phyloP scores from a whole-genome alignment of 352 stramenopile genomes.

The Peronosclerospora sorghi region DNA sequence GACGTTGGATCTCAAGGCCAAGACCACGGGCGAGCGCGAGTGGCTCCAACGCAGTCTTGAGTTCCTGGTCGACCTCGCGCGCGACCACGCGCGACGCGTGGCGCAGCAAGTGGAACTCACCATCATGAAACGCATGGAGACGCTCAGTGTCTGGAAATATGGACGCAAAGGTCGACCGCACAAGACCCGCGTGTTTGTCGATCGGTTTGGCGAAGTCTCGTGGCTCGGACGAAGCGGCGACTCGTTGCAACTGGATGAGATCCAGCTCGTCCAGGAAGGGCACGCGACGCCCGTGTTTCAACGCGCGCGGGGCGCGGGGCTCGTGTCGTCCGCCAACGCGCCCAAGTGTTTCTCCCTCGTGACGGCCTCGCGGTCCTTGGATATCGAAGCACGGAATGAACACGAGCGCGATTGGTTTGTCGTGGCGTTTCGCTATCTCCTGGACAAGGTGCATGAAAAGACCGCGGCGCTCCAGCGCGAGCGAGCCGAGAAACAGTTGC shows the following conservation, averaged over 20 bases:
- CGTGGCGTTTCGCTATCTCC: constrained; percentile 74
- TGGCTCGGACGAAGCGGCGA: constrained; percentile 71
- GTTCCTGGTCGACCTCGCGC: constrained; percentile 63
- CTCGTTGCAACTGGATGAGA: constrained; percentile 68
- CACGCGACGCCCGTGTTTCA: constrained; percentile 57
- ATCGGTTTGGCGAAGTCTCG: constrained; percentile 75
- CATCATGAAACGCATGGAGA: constrained; percentile 82
- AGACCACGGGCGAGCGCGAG: constrained; percentile 53
- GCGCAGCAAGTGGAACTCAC: constrained; percentile 69
- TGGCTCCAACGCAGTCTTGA: constrained; percentile 65
- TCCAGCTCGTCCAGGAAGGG: constrained; percentile 41
- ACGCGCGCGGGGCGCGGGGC: constrained; percentile 23
- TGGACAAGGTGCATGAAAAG: constrained; percentile 81
- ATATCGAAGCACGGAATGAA: constrained; percentile 67
- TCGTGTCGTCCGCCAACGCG: constrained; percentile 19
- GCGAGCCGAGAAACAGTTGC: constrained; percentile 64
- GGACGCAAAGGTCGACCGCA: constrained; percentile 63
- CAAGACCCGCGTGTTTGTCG: constrained; percentile 75
- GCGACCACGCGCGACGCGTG: constrained; percentile 59
- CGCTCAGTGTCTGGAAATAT: constrained; percentile 60
- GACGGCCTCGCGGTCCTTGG: constrained; percentile 45
- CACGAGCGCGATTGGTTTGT: constrained; percentile 77
- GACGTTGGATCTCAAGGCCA: constrained; percentile 67
- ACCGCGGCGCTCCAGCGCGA: constrained; percentile 64
- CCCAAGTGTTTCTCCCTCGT: constrained; percentile 65